Evolutionary conservation across 352 stramenopile genomes (phyloP).

Genomic region (Pythium dissimile): DNA sequence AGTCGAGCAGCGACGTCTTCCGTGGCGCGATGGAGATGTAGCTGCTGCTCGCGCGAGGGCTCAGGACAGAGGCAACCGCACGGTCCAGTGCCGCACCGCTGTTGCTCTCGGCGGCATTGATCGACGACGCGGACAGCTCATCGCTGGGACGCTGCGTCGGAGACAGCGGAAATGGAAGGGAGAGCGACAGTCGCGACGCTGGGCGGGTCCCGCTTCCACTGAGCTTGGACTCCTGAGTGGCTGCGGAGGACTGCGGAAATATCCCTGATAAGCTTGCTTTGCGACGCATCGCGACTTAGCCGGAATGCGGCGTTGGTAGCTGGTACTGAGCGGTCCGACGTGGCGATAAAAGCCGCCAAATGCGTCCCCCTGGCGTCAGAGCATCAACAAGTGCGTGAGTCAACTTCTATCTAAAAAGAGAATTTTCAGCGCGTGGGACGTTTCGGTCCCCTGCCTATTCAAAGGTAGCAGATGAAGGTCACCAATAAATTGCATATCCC

Average conservation of each 20-base stretch:
- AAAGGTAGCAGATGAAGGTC: neutral
- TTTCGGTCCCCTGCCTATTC: no score
- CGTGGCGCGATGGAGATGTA: constrained; percentile 6
- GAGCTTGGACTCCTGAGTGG: neutral
- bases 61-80: constrained; percentile 14
- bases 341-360: neutral
- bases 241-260: neutral
- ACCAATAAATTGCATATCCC: neutral
- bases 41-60: neutral
- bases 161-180: constrained; percentile 4
- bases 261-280: constrained; percentile 14
- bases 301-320: no score
- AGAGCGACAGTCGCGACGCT: constrained; percentile 4
- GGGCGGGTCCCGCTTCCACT: neutral
- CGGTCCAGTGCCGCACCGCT: constrained; percentile 5
- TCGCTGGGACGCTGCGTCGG: neutral
- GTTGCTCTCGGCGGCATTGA: neutral
- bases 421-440: neutral
- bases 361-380: constrained; percentile 1
- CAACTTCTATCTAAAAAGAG: constrained; percentile 6
- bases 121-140: neutral
- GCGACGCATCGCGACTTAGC: neutral
- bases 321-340: no score
- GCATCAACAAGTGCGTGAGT: neutral
- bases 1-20: constrained; percentile 31